phyloP scores from a whole-genome alignment of 257 asterid species.

The Capsicum baccatum region DNA sequence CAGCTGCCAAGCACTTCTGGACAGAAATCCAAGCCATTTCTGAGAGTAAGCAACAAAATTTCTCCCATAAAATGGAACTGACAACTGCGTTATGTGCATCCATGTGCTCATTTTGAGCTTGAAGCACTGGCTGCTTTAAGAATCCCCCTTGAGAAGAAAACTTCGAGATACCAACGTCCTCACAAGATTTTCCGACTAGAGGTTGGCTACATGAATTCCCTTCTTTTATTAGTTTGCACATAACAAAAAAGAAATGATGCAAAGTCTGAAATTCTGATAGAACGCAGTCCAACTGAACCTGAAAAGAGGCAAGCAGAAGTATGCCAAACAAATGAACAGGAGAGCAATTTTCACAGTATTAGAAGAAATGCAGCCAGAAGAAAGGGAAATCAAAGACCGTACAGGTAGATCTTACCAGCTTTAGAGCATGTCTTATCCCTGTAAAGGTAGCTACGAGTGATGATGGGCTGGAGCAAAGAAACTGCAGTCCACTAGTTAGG shows the following conservation, averaged over 20 bases:
- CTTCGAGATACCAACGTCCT: conserved; percentile 45
- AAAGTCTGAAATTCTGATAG: conserved; percentile 69
- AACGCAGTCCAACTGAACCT: conserved; percentile 83
- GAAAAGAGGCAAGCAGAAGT: conserved; percentile 34
- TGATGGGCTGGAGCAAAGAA: conserved; percentile 76
- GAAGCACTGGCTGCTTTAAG: conserved; percentile 63
- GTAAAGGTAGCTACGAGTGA: conserved; percentile 65
- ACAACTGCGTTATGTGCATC: conserved; percentile 44
- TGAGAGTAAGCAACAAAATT: conserved; percentile 69
- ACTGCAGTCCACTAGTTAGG: conserved; percentile 81
- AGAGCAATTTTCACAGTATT: not conserved
- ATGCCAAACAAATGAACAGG: conserved; percentile 19
- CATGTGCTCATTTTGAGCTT: conserved; percentile 46
- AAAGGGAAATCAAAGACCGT: conserved; percentile 15
- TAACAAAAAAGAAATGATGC: conserved; percentile 89
- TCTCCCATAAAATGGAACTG: conserved; percentile 63
- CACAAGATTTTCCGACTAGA: conserved; percentile 42
- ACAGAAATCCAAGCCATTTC: conserved; percentile 78
- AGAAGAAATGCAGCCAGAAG: conserved; percentile 20
- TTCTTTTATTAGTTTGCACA: conserved; percentile 85
- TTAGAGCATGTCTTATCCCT: conserved; percentile 87
- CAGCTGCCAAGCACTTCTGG: conserved; percentile 77
- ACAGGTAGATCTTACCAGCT: conserved; percentile 62
- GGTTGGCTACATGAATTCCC: conserved; percentile 56
- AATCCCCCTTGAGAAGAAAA: conserved; percentile 83